These are phyloP conservation scores for Kodamaea fungicola DNA, from an alignment of 1,139 yeast genomes.

Conservation along the genomic window DNA sequence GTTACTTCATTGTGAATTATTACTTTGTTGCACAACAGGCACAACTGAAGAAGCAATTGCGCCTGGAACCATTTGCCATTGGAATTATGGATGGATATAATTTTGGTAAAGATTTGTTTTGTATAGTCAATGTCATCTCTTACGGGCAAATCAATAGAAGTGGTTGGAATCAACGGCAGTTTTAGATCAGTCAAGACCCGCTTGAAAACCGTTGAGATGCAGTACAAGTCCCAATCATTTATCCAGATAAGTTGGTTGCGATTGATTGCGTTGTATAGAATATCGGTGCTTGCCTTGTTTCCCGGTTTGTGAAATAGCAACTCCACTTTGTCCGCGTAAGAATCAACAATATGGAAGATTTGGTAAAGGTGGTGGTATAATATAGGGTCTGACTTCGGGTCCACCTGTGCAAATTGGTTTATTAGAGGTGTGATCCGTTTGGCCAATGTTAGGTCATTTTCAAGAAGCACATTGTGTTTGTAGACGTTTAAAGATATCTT, in stretches of 20 bases:
- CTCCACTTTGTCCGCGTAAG: slow-evolving; percentile 44
- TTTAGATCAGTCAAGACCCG: slow-evolving; percentile 45
- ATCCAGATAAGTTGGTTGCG: slow-evolving; percentile 55
- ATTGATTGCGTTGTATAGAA: slow-evolving; percentile 50
- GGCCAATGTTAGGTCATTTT: slow-evolving; percentile 19
- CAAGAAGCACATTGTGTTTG: slow-evolving; percentile 31
- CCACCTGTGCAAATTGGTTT: slow-evolving; percentile 20
- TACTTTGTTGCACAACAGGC: slow-evolving; percentile 37
- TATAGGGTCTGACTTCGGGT: slow-evolving; percentile 22
- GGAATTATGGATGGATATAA: slow-evolving; percentile 15
- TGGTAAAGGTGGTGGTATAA: slow-evolving; percentile 47
- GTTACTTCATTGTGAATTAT: slow-evolving; percentile 31
- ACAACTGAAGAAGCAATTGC: slow-evolving; percentile 35
- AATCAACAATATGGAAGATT: slow-evolving; percentile 44
- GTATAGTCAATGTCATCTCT: slow-evolving; percentile 44
- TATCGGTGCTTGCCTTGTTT: slow-evolving; percentile 46
- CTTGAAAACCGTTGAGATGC: slow-evolving; percentile 53
- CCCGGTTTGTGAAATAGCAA: slow-evolving; percentile 59
- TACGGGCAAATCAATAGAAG: slow-evolving; percentile 44
- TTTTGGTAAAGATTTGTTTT: slow-evolving; percentile 25
- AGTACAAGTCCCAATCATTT: slow-evolving; percentile 62
- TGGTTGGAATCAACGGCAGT: slow-evolving; percentile 42
- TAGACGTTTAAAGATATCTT: slow-evolving; percentile 78
- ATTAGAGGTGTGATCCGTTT: slow-evolving; percentile 21
- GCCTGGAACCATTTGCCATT: slow-evolving; percentile 7